Percentiles rank a stretch among this genome's conserved stretches.
These are phyloP conservation scores for Chaetomiaceae sp. DNA, from an alignment of 2,329 filamentous ascomycete genomes.

Conservation along the genomic window DNA sequence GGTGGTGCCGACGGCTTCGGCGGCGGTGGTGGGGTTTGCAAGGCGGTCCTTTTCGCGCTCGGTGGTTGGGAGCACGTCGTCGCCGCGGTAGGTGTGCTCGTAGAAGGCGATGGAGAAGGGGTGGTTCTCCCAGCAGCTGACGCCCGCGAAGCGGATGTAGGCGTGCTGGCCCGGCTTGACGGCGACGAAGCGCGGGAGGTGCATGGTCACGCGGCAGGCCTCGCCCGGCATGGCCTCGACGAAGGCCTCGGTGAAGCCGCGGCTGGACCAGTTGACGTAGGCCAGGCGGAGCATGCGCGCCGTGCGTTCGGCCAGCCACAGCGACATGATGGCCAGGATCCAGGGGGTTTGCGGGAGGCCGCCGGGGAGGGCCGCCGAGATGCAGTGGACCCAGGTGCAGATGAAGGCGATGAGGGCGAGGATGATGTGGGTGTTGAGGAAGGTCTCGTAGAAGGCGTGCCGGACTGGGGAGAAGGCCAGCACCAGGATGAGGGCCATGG, in stretches of 20 bases:
- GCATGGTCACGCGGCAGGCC: slow-evolving; percentile 64
- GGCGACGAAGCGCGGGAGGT: slow-evolving; percentile 61
- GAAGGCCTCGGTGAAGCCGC: slow-evolving; percentile 58
- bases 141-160: slow-evolving; percentile 64
- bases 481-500: slow-evolving; percentile 63
- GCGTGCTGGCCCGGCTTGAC: slow-evolving; percentile 69
- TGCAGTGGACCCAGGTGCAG: slow-evolving; percentile 75
- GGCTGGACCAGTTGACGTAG: slow-evolving; percentile 61
- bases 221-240: slow-evolving; percentile 68
- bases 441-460: slow-evolving; percentile 96
- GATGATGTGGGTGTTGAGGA: slow-evolving; percentile 80
- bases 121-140: slow-evolving; percentile 68
- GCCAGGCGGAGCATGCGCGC: slow-evolving; percentile 59
- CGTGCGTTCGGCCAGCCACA: slow-evolving; percentile 72
- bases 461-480: slow-evolving; percentile 74
- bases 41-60: slow-evolving; percentile 21
- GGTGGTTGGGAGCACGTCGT: slow-evolving; percentile 30
- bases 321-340: slow-evolving; percentile 66
- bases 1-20: slow-evolving; percentile 41
- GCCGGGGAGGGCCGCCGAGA: slow-evolving; percentile 59
- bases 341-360: slow-evolving; percentile 68
- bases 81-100: slow-evolving; percentile 46
- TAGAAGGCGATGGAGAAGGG: slow-evolving; percentile 78
- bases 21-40: slow-evolving; percentile 18
- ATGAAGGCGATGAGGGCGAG: slow-evolving; percentile 64